phyloP scores from a whole-genome alignment of 2,329 filamentous ascomycete genomes.

The Raffaelea ambrosiae region DNA sequence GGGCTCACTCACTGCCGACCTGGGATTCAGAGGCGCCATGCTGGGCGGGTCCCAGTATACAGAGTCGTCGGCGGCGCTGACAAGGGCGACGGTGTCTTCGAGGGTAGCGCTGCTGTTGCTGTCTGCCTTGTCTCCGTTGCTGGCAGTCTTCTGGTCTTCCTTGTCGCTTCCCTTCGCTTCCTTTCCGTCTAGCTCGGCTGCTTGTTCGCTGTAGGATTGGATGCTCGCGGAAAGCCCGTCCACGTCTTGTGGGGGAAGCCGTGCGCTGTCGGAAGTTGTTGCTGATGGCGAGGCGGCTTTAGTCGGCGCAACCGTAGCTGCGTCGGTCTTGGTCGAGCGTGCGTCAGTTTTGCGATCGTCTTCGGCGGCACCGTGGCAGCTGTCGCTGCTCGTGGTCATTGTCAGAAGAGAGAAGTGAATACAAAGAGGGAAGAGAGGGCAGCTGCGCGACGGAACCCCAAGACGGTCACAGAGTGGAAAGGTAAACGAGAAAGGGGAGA shows the following conservation, averaged over 20 bases:
- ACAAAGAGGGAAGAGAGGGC: not conserved
- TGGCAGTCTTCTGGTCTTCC: not conserved
- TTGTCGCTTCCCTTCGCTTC: not conserved
- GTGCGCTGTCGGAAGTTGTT: not conserved
- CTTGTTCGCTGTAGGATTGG: not conserved
- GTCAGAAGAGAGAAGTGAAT: not conserved
- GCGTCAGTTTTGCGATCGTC: not conserved
- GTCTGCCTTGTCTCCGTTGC: constrained; percentile 1
- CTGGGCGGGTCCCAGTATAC: constrained; percentile 49
- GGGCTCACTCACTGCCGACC: constrained; percentile 51
- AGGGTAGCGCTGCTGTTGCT: constrained; percentile 1
- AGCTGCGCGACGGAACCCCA: no score
- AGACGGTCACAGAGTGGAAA: not conserved
- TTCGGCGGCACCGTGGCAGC: constrained; percentile 2
- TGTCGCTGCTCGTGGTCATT: constrained; percentile 3
- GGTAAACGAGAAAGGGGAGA: not conserved
- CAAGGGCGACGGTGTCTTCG: not conserved
- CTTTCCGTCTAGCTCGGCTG: no score
- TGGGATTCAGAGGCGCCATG: constrained; percentile 48
- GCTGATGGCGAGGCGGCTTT: no score
- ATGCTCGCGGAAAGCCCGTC: constrained; percentile 5
- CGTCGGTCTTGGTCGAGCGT: not conserved
- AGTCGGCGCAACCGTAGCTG: no score
- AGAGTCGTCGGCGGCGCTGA: constrained; percentile 24
- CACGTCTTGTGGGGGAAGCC: constrained; percentile 1